Conservation (phyloP, 306 rosid genomes). For the Mimosa pudica region DNA sequence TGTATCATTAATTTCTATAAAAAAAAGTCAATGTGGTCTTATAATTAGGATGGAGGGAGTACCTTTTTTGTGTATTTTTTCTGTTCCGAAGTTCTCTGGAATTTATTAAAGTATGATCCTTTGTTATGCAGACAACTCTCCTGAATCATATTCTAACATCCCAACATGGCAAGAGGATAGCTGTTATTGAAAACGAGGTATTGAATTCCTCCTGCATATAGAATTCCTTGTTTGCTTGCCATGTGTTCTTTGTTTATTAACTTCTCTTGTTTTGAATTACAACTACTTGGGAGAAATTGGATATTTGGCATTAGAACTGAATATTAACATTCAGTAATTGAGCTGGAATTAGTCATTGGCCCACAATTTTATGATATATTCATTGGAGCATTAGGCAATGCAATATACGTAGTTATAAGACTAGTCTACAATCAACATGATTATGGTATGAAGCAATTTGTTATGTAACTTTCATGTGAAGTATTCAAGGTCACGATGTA, state of each 20-base stretch:
- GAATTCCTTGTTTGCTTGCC: background rate
- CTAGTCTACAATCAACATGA: background rate
- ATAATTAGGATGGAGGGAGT: too few species aligned
- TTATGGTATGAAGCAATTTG: conserved; percentile 11
- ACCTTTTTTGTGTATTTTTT: too few species aligned
- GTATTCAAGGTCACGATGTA: conserved; percentile 3
- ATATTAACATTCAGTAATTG: background rate
- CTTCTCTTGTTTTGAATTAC: background rate
- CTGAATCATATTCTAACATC: conserved; percentile 87
- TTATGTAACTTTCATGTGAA: background rate
- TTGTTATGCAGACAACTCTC: conserved; percentile 71
- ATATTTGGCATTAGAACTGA: background rate
- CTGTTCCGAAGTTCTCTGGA: background rate
- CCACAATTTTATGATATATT: background rate
- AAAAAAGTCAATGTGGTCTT: too few species aligned
- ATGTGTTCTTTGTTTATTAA: background rate
- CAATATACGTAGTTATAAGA: background rate
- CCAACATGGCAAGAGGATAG: conserved; percentile 90
- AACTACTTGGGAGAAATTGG: background rate
- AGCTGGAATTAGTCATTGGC: background rate
- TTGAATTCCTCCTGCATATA: background rate
- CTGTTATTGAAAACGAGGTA: conserved; percentile 95
- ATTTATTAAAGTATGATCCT: background rate
- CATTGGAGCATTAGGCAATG: background rate
- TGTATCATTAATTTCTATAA: too few species aligned